These are phyloP conservation scores for Verruconis gallopava DNA, from an alignment of 2,329 filamentous ascomycete species.

Conservation along the genomic window DNA sequence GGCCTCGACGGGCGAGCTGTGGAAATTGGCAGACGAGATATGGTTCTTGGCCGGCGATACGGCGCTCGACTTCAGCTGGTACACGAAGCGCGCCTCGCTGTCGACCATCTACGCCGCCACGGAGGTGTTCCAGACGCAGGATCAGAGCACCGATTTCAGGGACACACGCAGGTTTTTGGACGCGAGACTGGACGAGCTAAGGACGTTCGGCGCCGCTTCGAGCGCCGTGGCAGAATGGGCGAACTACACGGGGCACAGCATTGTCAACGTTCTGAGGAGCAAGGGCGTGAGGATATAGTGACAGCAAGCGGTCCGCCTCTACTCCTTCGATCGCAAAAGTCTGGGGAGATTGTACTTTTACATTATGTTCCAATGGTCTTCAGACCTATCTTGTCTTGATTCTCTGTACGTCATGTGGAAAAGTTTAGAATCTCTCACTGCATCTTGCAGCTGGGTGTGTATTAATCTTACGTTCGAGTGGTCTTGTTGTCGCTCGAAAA, in stretches of 20 bases:
- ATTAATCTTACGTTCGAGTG: too few relatives aligned
- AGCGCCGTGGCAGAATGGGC: constrained; percentile 60
- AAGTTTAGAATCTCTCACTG: too few relatives aligned
- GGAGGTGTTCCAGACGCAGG: constrained; percentile 91
- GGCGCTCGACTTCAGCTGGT: constrained; percentile 79
- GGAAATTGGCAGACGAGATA: constrained; percentile 79
- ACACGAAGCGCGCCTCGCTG: constrained; percentile 54
- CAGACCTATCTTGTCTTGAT: too few relatives aligned
- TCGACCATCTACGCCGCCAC: constrained; percentile 54
- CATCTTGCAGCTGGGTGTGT: too few relatives aligned
- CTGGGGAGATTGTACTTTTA: too few relatives aligned
- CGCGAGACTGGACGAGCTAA: constrained; percentile 55
- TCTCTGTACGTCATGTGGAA: too few relatives aligned
- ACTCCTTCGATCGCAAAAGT: too few relatives aligned
- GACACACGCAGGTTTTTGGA: constrained; percentile 69
- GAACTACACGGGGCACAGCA: constrained; percentile 66
- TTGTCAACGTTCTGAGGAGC: constrained; percentile 73
- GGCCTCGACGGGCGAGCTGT: constrained; percentile 64
- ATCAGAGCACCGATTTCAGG: constrained; percentile 55
- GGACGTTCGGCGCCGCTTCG: constrained; percentile 47
- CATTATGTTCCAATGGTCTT: too few relatives aligned
- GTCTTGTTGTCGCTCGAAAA: too few relatives aligned
- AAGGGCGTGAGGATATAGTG: constrained; percentile 71
- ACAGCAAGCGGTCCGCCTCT: too few relatives aligned
- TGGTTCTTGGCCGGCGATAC: constrained; percentile 74